Evolutionary conservation across 2,329 filamentous ascomycete genomes (phyloP), one percentile per base, ranked within the genome.

Genomic region (Chaetomium olivaceum): DNA sequence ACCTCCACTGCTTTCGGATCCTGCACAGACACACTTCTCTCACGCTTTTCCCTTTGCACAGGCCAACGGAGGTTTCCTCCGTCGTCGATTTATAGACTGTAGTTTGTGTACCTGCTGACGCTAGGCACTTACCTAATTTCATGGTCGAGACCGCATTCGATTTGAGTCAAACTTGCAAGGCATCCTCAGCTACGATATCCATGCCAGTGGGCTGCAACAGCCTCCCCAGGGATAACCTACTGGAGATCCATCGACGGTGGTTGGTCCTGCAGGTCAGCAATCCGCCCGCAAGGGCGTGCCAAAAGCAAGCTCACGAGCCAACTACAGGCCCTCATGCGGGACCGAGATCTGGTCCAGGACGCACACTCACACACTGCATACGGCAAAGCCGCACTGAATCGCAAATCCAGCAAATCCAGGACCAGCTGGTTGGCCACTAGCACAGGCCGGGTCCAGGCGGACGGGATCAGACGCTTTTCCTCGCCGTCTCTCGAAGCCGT

Each of bases 201-300:
- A 48, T 23, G 46, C 46, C 46, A 23, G 68, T 70, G 67, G 68
- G 69, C 62, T 39, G 65, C 68, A 60, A 39, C 57, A 58, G 16
- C 14, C 11, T 56, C 19, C 46, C 7, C n/a, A 48, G 46, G 46
- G 46, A 48, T 48, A 43, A 19, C 16, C 14, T 11, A 25, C 16
- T 19, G n/a, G 25, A 23, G 52, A 62, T 69, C 52, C 52, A 23
- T 54, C 29, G 43, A 67, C 64, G 60, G 68, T 71, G 70, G 70
- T 71, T 71, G 69, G 70, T 62, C 64, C 62, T 59, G 64, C 50
- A 46, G 61, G 48, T 63, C 58, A 67, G 65, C 64, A 61, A 62
- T 67, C 61, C 59, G 65, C 63, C 67, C 65, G 63, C 69, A 70
- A 71, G 67, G 67, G 70, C 65, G 65, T 66, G 58, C 54, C 21